A percentile compares a stretch with the other conserved stretches of the same genome.
phyloP scores from a whole-genome alignment of 495 filamentous ascomycete species.

The Astrocystis sublimbata region DNA sequence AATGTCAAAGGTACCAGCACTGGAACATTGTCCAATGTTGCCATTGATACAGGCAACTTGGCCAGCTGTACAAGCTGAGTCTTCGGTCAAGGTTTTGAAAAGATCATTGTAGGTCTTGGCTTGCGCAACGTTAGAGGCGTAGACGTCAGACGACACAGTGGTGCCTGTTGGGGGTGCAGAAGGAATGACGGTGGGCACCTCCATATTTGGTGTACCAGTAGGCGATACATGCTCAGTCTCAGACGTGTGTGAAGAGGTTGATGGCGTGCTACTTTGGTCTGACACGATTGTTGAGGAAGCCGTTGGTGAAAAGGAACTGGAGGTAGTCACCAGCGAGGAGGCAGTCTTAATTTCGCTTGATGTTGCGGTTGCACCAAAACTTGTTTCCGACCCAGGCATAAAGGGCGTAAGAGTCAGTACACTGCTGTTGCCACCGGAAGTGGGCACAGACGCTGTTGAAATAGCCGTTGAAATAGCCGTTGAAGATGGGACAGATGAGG shows the following conservation, averaged over 20 bases:
- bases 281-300: not conserved
- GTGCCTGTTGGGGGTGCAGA: slow-evolving; percentile 32
- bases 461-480: not conserved
- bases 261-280: not conserved
- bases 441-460: not conserved
- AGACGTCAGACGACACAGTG: slow-evolving; percentile 38
- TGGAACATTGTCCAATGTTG: slow-evolving; percentile 33
- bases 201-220: slow-evolving; percentile 34
- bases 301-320: not conserved
- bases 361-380: not conserved
- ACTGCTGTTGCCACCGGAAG: not conserved
- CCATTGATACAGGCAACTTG: slow-evolving; percentile 47
- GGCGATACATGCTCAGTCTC: slow-evolving; percentile 23
- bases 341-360: not conserved
- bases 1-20: slow-evolving; percentile 34
- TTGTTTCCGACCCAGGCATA: not conserved
- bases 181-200: slow-evolving; percentile 42
- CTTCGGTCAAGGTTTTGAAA: slow-evolving; percentile 38
- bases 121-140: slow-evolving; percentile 36
- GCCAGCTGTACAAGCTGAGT: slow-evolving; percentile 37
- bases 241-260: slow-evolving; percentile 14
- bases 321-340: not conserved
- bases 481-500: not conserved
- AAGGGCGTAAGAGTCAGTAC: slow-evolving; percentile 1
- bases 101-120: slow-evolving; percentile 42